A percentile compares a stretch with the other conserved stretches of the same genome.
Evolutionary conservation across 441 rosid species (phyloP).

Genomic region (Bocquillonia castaneifolia): DNA sequence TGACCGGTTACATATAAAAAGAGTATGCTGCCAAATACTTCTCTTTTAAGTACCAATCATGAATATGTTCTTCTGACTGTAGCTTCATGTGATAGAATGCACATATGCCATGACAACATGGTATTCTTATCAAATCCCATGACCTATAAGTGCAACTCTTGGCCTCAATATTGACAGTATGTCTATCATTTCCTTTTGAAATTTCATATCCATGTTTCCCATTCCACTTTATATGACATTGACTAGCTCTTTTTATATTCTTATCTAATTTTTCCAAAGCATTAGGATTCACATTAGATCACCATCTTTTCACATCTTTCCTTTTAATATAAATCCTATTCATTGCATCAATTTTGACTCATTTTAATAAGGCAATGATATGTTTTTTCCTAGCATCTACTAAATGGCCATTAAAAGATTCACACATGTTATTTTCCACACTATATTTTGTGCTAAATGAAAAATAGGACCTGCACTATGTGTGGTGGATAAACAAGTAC

Average conservation of each 20-base stretch:
- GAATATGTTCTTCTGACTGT: neutral
- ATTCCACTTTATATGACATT: neutral
- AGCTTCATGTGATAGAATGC: neutral
- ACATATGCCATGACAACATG: neutral
- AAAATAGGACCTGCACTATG: neutral
- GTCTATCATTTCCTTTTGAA: accelerated
- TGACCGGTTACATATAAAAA: neutral
- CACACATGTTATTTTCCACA: neutral
- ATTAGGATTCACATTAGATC: neutral
- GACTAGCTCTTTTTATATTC: neutral
- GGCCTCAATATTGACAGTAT: accelerated
- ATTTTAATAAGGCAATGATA: neutral
- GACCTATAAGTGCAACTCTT: neutral
- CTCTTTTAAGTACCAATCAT: neutral
- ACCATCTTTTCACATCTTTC: neutral
- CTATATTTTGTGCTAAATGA: too few relatives aligned
- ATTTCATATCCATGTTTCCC: neutral
- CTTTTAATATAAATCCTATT: neutral
- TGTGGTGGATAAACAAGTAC: neutral
- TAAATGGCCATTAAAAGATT: neutral
- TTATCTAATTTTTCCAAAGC: neutral
- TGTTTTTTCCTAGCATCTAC: neutral
- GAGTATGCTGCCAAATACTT: neutral
- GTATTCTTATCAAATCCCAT: neutral
- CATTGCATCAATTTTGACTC: neutral